Conservation (phyloP, 176 grass and related monocot genomes). For the Guadua angustifolia region DNA sequence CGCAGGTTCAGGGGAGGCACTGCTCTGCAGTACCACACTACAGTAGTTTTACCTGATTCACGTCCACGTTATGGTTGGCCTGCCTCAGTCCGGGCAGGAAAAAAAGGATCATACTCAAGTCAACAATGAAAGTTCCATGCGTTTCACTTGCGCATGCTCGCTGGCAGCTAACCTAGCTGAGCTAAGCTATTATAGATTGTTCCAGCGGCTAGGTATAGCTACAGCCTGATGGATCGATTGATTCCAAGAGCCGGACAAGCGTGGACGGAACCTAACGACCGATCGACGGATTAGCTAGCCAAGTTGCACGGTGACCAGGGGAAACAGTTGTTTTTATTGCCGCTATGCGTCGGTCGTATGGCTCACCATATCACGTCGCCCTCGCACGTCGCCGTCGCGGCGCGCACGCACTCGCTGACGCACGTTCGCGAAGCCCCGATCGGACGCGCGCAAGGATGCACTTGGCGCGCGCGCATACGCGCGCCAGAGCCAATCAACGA, state of each 20-base stretch:
- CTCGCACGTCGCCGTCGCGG: conserved; percentile 31
- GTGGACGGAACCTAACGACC: conserved; percentile 19
- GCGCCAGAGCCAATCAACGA: neutral
- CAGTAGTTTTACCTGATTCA: neutral
- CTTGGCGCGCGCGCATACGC: neutral
- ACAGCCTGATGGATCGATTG: neutral
- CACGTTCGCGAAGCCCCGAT: conserved; percentile 22
- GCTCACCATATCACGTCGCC: conserved; percentile 28
- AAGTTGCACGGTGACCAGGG: conserved; percentile 9
- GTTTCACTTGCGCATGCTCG: neutral
- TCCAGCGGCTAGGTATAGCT: neutral
- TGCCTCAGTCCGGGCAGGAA: neutral
- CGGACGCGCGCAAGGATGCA: neutral
- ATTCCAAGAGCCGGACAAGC: conserved; percentile 35
- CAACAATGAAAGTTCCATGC: neutral
- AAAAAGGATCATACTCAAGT: neutral
- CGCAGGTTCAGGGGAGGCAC: neutral
- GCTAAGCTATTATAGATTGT: neutral
- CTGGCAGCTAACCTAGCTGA: neutral
- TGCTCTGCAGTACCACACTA: neutral
- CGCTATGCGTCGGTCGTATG: conserved; percentile 53
- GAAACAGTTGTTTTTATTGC: conserved; percentile 15
- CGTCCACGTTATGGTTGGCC: neutral
- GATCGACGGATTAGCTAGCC: neutral
- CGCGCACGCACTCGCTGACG: conserved; percentile 47